Percentiles rank a stretch among this genome's conserved stretches.
Evolutionary conservation across 768 basidiomycete genomes (phyloP).

Genomic region (Suillus occidentalis): DNA sequence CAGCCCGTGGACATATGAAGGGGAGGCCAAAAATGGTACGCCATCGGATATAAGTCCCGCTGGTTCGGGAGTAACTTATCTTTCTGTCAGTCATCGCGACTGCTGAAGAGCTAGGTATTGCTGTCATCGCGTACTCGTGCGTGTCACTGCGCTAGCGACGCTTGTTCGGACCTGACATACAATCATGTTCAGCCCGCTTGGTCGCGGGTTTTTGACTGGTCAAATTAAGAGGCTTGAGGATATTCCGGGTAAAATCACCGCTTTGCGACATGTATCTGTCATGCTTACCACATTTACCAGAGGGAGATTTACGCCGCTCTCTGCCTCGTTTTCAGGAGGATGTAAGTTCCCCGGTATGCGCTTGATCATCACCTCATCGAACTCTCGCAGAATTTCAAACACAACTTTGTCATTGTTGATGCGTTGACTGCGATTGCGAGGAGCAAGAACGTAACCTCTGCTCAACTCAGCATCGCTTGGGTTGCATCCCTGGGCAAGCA

Average conservation of each 20-base stretch:
- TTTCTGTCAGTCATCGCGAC: slow-evolving; percentile 45
- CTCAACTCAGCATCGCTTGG: slow-evolving; percentile 47
- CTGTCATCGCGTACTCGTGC: slow-evolving; percentile 62
- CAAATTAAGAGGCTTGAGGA: slow-evolving; percentile 42
- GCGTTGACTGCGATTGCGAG: slow-evolving; percentile 39
- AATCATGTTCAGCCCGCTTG: slow-evolving; percentile 44
- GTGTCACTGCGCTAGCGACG: slow-evolving; percentile 12
- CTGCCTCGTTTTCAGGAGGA: slow-evolving; percentile 49
- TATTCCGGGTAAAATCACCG: slow-evolving; percentile 25
- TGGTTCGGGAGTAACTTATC: not conserved
- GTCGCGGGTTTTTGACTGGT: slow-evolving; percentile 54
- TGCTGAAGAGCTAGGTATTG: slow-evolving; percentile 53
- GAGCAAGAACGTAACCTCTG: slow-evolving; percentile 42
- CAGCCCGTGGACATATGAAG: slow-evolving; percentile 59
- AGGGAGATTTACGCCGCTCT: slow-evolving; percentile 40
- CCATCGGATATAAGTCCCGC: too few relatives aligned
- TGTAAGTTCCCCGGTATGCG: slow-evolving; percentile 19
- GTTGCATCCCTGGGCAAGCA: slow-evolving; percentile 38
- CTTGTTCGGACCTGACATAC: slow-evolving; percentile 4
- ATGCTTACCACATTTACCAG: slow-evolving; percentile 16
- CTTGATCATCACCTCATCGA: not conserved
- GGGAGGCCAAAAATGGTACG: slow-evolving; percentile 45
- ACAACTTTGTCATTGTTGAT: slow-evolving; percentile 47
- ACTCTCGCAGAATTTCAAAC: slow-evolving; percentile 33
- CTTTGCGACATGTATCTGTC: not conserved